Percentiles rank a stretch among this genome's conserved stretches.
Conservation (phyloP, 2,329 filamentous ascomycete species). For the Calonectria hongkongensis region DNA sequence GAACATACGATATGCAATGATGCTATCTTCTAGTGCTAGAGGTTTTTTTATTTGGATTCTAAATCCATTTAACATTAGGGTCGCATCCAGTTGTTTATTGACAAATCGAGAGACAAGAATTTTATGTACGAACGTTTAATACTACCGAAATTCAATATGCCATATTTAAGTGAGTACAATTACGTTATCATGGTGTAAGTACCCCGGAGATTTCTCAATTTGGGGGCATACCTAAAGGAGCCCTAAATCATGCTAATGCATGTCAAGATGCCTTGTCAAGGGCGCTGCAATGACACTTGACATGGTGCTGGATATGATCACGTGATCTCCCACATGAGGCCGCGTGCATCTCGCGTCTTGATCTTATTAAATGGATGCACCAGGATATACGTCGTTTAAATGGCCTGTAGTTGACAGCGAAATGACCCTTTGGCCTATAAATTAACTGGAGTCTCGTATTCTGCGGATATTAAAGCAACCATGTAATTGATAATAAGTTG, state of each 20-base stretch:
- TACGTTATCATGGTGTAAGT: not conserved
- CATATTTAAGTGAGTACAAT: not conserved
- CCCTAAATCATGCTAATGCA: no score
- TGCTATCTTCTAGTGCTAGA: no score
- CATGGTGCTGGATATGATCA: not conserved
- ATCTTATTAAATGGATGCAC: not conserved
- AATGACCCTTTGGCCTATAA: not conserved
- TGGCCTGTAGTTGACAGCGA: not conserved
- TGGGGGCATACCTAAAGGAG: not conserved
- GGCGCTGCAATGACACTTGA: not conserved
- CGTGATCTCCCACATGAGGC: slow-evolving; percentile 19
- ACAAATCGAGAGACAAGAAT: no score
- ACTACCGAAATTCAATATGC: no score
- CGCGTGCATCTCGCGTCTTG: slow-evolving; percentile 19
- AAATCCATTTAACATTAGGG: not conserved
- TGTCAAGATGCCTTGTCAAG: not conserved
- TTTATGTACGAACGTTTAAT: no score
- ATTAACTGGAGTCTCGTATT: not conserved
- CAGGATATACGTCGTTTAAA: not conserved
- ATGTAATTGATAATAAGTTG: not conserved
- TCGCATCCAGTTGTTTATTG: not conserved
- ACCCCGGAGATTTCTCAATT: no score
- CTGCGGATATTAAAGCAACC: not conserved
- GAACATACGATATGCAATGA: no score
- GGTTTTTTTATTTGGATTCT: no score